These are phyloP conservation scores for Podaxis sp. DNA, from an alignment of 768 basidiomycete genomes.

Conservation along the genomic window DNA sequence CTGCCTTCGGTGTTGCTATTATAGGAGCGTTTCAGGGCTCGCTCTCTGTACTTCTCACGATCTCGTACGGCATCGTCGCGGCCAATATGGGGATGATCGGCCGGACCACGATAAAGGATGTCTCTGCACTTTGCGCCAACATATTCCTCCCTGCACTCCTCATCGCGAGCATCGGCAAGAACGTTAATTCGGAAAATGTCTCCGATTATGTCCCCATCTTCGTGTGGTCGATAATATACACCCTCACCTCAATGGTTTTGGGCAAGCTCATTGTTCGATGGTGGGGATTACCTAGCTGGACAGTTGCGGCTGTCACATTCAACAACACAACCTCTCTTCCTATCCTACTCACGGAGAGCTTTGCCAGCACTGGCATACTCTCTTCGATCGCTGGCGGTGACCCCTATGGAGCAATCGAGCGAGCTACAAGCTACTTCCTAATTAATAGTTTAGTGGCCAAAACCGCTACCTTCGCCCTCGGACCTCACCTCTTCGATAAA, in stretches of 20 bases:
- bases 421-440: not conserved
- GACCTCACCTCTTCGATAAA: not conserved
- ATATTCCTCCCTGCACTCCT: not conserved
- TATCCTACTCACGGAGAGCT: constrained; percentile 1
- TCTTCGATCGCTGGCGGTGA: not conserved
- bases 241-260: not conserved
- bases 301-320: not conserved
- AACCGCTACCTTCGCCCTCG: not conserved
- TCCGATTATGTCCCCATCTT: not conserved
- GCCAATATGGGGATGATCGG: not conserved
- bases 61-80: not conserved
- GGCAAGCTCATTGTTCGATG: not conserved
- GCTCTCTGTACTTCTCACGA: not conserved
- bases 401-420: not conserved
- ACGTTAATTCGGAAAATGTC: not conserved
- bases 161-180: not conserved
- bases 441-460: not conserved
- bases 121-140: not conserved
- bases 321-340: constrained; percentile 2
- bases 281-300: constrained; percentile 4
- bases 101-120: not conserved
- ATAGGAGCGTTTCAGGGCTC: not conserved
- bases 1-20: not conserved
- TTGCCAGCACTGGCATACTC: not conserved
- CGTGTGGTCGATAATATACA: not conserved